Conservation (phyloP, 129 eudicot species). For the Silybum marianum region DNA sequence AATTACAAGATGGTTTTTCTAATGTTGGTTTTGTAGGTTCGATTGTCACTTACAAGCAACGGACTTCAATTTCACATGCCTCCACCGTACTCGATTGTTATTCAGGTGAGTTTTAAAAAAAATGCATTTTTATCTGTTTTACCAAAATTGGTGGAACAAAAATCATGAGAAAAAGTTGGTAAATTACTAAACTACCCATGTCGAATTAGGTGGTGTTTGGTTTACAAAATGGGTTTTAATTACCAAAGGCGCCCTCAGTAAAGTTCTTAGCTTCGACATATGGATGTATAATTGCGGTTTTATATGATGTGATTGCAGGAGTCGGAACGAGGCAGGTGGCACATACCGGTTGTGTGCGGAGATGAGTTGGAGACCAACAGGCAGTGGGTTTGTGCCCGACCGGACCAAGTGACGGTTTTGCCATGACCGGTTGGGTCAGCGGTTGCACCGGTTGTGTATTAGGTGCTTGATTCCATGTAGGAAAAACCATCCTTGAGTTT, state of each 20-base stretch:
- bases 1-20: not conserved
- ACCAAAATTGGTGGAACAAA: not conserved
- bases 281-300: not conserved
- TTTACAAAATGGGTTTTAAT: no score
- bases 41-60: slow-evolving; percentile 48
- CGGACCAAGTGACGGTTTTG: slow-evolving; percentile 32
- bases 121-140: not conserved
- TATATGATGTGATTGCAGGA: slow-evolving; percentile 53
- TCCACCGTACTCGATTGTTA: slow-evolving; percentile 86
- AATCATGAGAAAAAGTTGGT: not conserved
- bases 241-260: not conserved
- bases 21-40: slow-evolving; percentile 51
- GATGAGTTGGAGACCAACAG: slow-evolving; percentile 83
- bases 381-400: slow-evolving; percentile 87
- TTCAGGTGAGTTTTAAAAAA: slow-evolving; percentile 51
- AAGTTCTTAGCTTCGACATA: not conserved
- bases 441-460: not conserved
- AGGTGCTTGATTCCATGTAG: not conserved
- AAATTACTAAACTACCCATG: not conserved
- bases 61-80: slow-evolving; percentile 80
- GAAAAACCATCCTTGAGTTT: not conserved
- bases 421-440: not conserved
- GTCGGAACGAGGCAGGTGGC: slow-evolving; percentile 94
- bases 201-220: no score
- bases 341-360: slow-evolving; percentile 77